Evolutionary conservation across 305 asterid genomes (phyloP).

Genomic region (Fraxinus floribunda): DNA sequence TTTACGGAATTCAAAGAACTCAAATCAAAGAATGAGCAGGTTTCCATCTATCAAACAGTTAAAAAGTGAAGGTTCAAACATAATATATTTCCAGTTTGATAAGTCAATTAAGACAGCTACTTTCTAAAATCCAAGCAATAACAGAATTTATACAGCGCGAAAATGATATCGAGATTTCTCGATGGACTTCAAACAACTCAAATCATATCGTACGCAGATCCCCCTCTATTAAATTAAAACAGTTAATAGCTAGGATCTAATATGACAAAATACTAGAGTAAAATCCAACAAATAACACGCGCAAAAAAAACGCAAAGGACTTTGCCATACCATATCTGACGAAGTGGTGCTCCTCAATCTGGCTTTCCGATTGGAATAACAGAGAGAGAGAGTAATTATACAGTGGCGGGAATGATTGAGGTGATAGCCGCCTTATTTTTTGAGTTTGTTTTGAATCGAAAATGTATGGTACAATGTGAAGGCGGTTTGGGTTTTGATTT

Average conservation of each 20-base stretch:
- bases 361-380: neutral
- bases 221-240: neutral
- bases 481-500: neutral
- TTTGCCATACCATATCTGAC: conserved; percentile 19
- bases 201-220: neutral
- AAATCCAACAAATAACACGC: neutral
- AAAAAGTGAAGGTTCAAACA: neutral
- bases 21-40: neutral
- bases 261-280: neutral
- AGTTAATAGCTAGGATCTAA: neutral
- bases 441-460: conserved; percentile 33
- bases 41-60: neutral
- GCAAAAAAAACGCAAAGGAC: neutral
- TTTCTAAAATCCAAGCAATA: neutral
- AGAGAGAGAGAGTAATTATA: neutral
- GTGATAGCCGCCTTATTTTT: conserved; percentile 39
- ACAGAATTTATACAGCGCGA: neutral
- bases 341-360: conserved; percentile 15
- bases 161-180: neutral
- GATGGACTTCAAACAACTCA: neutral
- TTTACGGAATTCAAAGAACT: neutral
- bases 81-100: neutral
- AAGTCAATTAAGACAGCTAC: neutral
- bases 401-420: conserved; percentile 40
- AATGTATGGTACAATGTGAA: neutral